Base-by-base conservation (phyloP, 768 basidiomycete genomes). In the Boletus speciosus region DNA sequence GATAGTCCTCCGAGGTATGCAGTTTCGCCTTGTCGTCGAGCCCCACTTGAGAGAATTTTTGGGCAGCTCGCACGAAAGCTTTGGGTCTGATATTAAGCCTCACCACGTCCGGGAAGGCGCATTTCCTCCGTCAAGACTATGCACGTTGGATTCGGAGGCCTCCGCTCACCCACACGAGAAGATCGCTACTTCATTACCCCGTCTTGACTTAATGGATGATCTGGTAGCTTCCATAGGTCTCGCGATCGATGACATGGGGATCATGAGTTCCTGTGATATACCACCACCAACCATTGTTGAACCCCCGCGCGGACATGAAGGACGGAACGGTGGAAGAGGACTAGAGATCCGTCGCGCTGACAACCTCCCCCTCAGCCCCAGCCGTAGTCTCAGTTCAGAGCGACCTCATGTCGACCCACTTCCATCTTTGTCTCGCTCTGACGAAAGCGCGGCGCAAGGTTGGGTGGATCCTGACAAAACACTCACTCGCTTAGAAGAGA, bases 31-130 rank as follows among this genome's bases (percentile, higher is more conserved):
- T 38, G 21, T 39, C n/a, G 3, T 44, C 19, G 5, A 40, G 21
- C 25, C 10, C 27, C 6, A 41, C 27, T 38, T 55, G 16, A 59
- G 16, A 10, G 11, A 44, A 32, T 5, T 25, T 9, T 32, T 29
- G 29, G 29, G 21, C 25, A 70, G 62, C 46, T 49, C 62, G 2
- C 48, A 63, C 64, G 75, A 60, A 72, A 58, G 59, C 45, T 47
- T 58, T 29, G 31, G 35, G 34, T 52, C 49, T 14, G 54, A 60
- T 42, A 37, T n/a, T 25, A 60, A 44, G n/a, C 47, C 66, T 43
- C 57, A 63, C 44, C 77, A 78, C 52, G 55, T 67, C 32, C 71
- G 88, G 39, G 87, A 90, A 74, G 86, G 84, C 50, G 88, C 87
- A 6, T 86, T 85, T 62, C 73, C 81, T 47, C 81, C 81, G 0